Conservation (phyloP, 768 basidiomycete species). For the Terana coerulea region DNA sequence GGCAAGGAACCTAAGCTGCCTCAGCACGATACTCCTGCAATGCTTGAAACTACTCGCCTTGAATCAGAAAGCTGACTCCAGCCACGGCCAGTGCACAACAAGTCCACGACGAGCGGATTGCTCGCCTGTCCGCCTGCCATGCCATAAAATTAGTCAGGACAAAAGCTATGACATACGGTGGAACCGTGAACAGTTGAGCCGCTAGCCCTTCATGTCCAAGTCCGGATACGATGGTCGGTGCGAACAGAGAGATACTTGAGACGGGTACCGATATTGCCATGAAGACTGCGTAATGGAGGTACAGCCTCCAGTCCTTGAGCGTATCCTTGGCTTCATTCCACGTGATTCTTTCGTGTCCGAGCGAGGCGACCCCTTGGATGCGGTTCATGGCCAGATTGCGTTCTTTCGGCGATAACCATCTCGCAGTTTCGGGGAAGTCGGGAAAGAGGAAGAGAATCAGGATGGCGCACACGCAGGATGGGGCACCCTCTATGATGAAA, state of each 20-base stretch:
- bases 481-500: constrained; percentile 44
- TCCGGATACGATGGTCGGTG: constrained; percentile 65
- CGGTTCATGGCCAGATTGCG: constrained; percentile 35
- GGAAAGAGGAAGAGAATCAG: constrained; percentile 34
- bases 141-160: constrained; percentile 20
- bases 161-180: constrained; percentile 36
- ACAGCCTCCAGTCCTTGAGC: constrained; percentile 34
- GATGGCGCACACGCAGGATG: constrained; percentile 36
- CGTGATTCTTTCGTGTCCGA: constrained; percentile 31
- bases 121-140: constrained; percentile 19
- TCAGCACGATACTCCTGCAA: background rate
- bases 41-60: constrained; percentile 12
- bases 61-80: constrained; percentile 16
- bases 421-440: constrained; percentile 47
- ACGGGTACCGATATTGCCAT: constrained; percentile 42
- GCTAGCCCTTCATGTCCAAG: constrained; percentile 52
- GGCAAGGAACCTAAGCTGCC: background rate
- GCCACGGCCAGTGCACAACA: constrained; percentile 17
- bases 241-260: constrained; percentile 49
- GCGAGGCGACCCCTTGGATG: constrained; percentile 35
- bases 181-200: constrained; percentile 62
- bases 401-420: constrained; percentile 43
- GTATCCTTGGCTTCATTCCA: constrained; percentile 35
- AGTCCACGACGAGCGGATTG: constrained; percentile 16
- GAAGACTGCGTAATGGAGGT: constrained; percentile 37